A percentile compares a stretch with the other conserved stretches of the same genome.
Evolutionary conservation across 768 basidiomycete species (phyloP).

Genomic region (Naganishia kalamii): DNA sequence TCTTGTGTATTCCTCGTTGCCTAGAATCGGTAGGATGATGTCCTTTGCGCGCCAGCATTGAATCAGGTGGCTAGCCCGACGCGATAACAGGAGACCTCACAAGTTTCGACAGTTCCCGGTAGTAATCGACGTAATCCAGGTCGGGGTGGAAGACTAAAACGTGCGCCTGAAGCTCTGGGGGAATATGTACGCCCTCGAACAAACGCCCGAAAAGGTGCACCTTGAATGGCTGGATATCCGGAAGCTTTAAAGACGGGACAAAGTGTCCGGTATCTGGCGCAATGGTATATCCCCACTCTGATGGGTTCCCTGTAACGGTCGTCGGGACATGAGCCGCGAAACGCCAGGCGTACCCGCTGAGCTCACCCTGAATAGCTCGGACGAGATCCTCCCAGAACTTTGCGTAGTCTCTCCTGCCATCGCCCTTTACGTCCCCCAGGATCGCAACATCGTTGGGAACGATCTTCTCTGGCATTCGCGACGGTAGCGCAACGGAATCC

Average conservation of each 20-base stretch:
- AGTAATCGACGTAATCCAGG: background rate
- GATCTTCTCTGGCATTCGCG: background rate
- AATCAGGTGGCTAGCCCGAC: no score
- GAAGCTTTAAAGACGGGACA: background rate
- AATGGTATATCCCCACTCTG: background rate
- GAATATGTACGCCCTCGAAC: background rate
- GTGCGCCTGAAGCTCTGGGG: background rate
- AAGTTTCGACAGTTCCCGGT: background rate
- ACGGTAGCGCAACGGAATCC: background rate
- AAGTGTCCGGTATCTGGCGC: background rate
- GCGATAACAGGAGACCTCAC: no score
- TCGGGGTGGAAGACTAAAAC: background rate
- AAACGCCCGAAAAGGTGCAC: background rate
- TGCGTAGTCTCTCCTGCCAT: background rate
- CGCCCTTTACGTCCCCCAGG: background rate
- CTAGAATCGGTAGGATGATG: background rate
- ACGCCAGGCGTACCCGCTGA: background rate
- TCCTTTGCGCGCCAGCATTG: no score
- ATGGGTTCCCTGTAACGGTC: background rate
- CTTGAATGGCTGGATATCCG: background rate
- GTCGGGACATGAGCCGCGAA: background rate
- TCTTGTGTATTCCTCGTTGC: background rate
- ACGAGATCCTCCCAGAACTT: background rate
- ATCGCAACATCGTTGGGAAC: slow-evolving; percentile 1
- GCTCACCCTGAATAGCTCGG: background rate